Conservation (phyloP, 2,329 filamentous ascomycete species). For the Verticillium tricorpus region DNA sequence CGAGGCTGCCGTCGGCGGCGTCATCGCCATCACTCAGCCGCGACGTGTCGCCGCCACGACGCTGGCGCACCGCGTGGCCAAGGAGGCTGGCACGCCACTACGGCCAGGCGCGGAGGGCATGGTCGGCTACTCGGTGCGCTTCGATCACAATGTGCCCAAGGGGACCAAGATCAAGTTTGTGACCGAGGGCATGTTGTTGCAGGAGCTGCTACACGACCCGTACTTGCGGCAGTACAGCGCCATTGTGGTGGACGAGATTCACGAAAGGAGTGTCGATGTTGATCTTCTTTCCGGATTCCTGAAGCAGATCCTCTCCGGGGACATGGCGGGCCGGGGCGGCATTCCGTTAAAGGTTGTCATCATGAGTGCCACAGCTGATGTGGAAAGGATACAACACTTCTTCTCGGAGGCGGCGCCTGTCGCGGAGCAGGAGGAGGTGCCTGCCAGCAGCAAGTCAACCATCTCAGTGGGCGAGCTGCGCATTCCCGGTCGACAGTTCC, state of each 20-base stretch:
- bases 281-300: slow-evolving; percentile 88
- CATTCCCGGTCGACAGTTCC: slow-evolving; percentile 83
- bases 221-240: slow-evolving; percentile 81
- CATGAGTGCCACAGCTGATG: slow-evolving; percentile 96
- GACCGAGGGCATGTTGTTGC: slow-evolving; percentile 92
- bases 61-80: slow-evolving; percentile 79
- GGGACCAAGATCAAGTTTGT: slow-evolving; percentile 88
- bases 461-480: slow-evolving; percentile 42
- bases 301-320: slow-evolving; percentile 64
- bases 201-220: slow-evolving; percentile 86
- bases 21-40: slow-evolving; percentile 92
- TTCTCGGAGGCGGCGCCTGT: slow-evolving; percentile 44
- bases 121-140: slow-evolving; percentile 92
- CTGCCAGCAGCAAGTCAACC: neutral
- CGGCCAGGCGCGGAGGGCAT: slow-evolving; percentile 29
- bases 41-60: slow-evolving; percentile 91
- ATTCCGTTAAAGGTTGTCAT: slow-evolving; percentile 81
- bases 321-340: slow-evolving; percentile 62
- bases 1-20: slow-evolving; percentile 61
- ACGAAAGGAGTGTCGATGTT: slow-evolving; percentile 92
- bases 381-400: slow-evolving; percentile 72
- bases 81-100: slow-evolving; percentile 61
- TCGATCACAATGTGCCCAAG: slow-evolving; percentile 80
- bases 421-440: neutral
- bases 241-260: slow-evolving; percentile 91